A percentile compares a stretch with the other conserved stretches of the same genome.
Evolutionary conservation across 1,284 basidiomycete species (phyloP).

Genomic region (Leccinum subspadiceum): DNA sequence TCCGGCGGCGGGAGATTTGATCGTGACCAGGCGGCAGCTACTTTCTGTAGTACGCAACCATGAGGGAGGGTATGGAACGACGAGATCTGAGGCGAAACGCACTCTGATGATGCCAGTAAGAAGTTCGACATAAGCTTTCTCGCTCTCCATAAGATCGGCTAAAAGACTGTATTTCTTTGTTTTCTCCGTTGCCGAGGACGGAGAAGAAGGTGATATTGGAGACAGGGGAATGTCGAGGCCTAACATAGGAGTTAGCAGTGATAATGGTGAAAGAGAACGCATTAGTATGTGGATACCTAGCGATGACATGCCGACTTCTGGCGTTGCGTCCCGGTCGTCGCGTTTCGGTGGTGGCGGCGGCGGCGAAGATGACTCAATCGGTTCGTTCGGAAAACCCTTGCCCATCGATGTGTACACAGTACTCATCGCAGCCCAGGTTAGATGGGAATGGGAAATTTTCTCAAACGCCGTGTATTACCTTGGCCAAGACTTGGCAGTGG

Average conservation of each 20-base stretch:
- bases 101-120: conserved; percentile 90
- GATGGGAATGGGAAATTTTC: conserved; percentile 2
- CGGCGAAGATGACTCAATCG: conserved; percentile 14
- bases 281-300: conserved; percentile 25
- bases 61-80: conserved; percentile 15
- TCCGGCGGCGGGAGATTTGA: conserved; percentile 91
- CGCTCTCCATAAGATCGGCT: conserved; percentile 90
- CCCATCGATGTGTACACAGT: conserved; percentile 3
- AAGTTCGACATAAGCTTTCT: conserved; percentile 91
- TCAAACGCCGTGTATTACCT: neutral
- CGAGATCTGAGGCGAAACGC: conserved; percentile 34
- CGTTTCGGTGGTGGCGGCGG: conserved; percentile 40
- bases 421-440: conserved; percentile 3
- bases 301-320: conserved; percentile 28
- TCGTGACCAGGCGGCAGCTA: conserved; percentile 95
- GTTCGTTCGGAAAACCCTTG: neutral
- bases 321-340: conserved; percentile 9
- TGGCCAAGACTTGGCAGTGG: neutral
- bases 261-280: conserved; percentile 11
- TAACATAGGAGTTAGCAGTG: conserved; percentile 18
- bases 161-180: conserved; percentile 78
- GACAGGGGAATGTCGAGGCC: conserved; percentile 33
- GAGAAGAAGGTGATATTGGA: conserved; percentile 28
- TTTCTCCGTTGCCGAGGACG: conserved; percentile 39
- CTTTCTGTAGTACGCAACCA: conserved; percentile 59